phyloP scores from a whole-genome alignment of 2,329 filamentous ascomycete species.

The Torrubiella hemipterigena region DNA sequence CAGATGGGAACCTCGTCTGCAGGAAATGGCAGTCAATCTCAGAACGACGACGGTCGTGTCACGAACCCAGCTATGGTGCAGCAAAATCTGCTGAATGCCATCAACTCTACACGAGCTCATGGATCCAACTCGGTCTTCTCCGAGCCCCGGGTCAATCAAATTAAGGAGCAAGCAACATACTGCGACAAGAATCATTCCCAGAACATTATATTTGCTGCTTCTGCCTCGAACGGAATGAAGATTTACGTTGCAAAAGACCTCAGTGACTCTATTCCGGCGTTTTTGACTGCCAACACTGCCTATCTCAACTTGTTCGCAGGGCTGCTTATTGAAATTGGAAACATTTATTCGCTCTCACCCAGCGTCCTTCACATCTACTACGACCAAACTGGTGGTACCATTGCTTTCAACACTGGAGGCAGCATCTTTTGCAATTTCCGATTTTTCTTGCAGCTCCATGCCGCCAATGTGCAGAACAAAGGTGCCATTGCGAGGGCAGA shows the following conservation, averaged over 20 bases:
- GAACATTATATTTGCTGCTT: constrained; percentile 59
- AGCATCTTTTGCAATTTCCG: constrained; percentile 90
- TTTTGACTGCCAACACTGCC: constrained; percentile 48
- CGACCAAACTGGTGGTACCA: constrained; percentile 65
- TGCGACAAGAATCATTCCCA: constrained; percentile 68
- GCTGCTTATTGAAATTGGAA: constrained; percentile 56
- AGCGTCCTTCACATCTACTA: constrained; percentile 76
- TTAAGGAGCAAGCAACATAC: constrained; percentile 76
- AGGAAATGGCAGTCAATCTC: constrained; percentile 9
- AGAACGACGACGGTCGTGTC: constrained; percentile 36
- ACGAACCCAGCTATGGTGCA: constrained; percentile 50
- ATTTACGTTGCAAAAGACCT: constrained; percentile 56
- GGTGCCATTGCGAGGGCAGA: constrained; percentile 44
- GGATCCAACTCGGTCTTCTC: constrained; percentile 64
- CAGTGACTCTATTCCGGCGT: constrained; percentile 30
- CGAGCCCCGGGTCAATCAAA: constrained; percentile 55
- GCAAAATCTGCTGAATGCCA: constrained; percentile 64
- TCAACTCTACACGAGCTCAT: constrained; percentile 66
- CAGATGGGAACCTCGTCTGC: constrained; percentile 7
- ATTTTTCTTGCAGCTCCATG: constrained; percentile 74
- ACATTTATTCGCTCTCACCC: constrained; percentile 59
- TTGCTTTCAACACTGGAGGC: constrained; percentile 83
- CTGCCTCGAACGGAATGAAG: constrained; percentile 59
- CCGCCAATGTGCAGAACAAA: constrained; percentile 26
- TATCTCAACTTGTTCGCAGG: constrained; percentile 58